Evolutionary conservation across 305 asterid genomes (phyloP).

Genomic region (Rubia tinctorum): DNA sequence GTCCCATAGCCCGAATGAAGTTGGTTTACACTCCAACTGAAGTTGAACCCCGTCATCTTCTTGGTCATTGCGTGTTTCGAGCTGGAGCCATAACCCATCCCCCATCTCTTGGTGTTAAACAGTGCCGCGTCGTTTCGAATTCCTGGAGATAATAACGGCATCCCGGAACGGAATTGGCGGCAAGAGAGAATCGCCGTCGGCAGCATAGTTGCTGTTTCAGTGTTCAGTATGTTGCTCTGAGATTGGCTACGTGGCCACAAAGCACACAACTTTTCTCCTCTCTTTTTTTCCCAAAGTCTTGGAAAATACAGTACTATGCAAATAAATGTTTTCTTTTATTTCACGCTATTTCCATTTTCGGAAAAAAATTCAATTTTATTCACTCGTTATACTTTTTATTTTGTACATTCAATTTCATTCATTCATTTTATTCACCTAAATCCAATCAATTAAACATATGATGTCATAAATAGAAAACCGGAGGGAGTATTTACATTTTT

Average conservation of each 20-base stretch:
- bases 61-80: background rate
- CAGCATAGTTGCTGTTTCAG: constrained; percentile 12
- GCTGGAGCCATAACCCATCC: background rate
- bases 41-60: constrained; percentile 4
- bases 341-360: too few species aligned
- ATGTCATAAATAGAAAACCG: too few species aligned
- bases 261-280: background rate
- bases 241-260: constrained; percentile 15
- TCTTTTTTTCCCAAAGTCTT: too few species aligned
- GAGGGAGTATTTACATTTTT: too few species aligned
- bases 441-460: too few species aligned
- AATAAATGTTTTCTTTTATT: too few species aligned
- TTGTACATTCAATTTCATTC: too few species aligned
- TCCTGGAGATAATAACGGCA: background rate
- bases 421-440: too few species aligned
- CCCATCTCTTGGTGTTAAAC: constrained; percentile 2
- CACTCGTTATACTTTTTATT: too few species aligned
- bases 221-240: background rate
- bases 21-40: background rate
- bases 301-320: too few species aligned
- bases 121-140: background rate
- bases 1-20: constrained; percentile 7
- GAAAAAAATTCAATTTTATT: too few species aligned
- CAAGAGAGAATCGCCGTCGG: constrained; percentile 13
- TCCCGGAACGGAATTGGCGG: constrained; percentile 1